Conservation (phyloP, 2,329 filamentous ascomycete genomes). For the Ophiocordyceps camponoti-leonardi region DNA sequence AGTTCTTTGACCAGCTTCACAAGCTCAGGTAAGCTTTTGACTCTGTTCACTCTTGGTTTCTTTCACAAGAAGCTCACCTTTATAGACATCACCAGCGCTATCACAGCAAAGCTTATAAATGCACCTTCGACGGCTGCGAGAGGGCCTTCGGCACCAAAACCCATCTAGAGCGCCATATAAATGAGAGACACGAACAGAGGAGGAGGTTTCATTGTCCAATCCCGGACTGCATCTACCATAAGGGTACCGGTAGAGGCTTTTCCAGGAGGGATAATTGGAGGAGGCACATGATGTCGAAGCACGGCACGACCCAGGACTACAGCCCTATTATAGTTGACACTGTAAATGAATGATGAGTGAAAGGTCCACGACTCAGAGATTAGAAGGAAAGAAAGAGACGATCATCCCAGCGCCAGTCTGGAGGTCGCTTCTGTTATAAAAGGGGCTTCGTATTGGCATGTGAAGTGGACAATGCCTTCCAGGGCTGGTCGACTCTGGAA, state of each 20-base stretch:
- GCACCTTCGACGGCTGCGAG: constrained; percentile 31
- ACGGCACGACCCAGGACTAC: constrained; percentile 21
- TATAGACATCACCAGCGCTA: constrained; percentile 42
- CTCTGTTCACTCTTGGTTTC: background rate
- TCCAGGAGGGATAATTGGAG: constrained; percentile 47
- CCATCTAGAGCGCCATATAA: constrained; percentile 43
- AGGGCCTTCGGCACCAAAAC: constrained; percentile 45
- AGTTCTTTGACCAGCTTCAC: constrained; percentile 37
- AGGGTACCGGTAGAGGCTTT: constrained; percentile 37
- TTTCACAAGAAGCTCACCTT: constrained; percentile 1
- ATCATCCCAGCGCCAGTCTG: too few relatives aligned
- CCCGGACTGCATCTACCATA: constrained; percentile 36
- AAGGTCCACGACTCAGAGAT: too few relatives aligned
- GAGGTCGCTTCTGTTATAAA: background rate
- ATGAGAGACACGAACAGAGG: constrained; percentile 42
- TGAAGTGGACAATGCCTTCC: background rate
- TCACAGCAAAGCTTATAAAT: constrained; percentile 42
- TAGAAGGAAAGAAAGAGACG: too few relatives aligned
- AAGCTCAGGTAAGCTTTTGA: constrained; percentile 33
- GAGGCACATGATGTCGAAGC: constrained; percentile 44
- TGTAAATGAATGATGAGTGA: background rate
- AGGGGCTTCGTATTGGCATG: background rate
- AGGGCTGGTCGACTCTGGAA: too few relatives aligned
- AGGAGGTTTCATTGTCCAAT: constrained; percentile 42
- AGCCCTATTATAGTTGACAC: background rate